A percentile compares a stretch with the other conserved stretches of the same genome.
These are phyloP conservation scores for Rhizoclosmatium hyalinum DNA, from an alignment of 371 early-diverging fungal genomes.

Conservation along the genomic window DNA sequence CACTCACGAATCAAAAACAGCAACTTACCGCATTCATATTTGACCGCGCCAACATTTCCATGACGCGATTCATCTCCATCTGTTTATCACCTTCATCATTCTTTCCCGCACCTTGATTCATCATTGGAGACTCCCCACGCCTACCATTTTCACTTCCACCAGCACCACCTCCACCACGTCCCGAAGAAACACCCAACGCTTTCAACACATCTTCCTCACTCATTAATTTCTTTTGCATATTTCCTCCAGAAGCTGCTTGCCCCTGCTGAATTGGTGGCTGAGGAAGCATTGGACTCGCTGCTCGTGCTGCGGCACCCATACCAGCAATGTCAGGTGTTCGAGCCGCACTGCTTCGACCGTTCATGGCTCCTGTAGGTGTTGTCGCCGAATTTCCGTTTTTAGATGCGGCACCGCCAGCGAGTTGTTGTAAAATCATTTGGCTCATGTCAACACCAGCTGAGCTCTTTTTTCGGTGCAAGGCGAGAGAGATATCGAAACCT, in stretches of 20 bases:
- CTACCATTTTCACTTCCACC: slow-evolving; percentile 1
- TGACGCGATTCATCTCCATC: slow-evolving; percentile 19
- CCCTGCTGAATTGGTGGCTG: slow-evolving; percentile 16
- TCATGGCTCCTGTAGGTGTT: neutral
- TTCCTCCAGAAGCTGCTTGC: neutral
- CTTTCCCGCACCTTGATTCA: neutral
- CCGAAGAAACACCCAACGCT: slow-evolving; percentile 11
- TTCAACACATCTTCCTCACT: slow-evolving; percentile 25
- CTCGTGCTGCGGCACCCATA: neutral
- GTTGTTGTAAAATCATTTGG: slow-evolving; percentile 14
- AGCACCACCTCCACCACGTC: slow-evolving; percentile 1
- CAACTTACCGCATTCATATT: slow-evolving; percentile 1
- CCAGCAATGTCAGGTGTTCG: neutral
- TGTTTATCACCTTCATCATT: neutral
- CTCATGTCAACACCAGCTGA: slow-evolving; percentile 12
- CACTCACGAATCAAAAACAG: neutral
- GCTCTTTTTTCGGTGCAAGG: neutral
- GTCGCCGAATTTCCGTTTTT: neutral
- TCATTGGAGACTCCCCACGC: neutral
- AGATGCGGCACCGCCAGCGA: slow-evolving; percentile 7
- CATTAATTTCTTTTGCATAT: slow-evolving; percentile 12
- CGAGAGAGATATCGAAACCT: slow-evolving; percentile 1
- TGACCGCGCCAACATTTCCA: slow-evolving; percentile 23
- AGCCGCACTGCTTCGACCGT: neutral
- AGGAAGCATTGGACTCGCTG: neutral